Percentiles rank a stretch among this genome's conserved stretches.
Conservation (phyloP, 495 filamentous ascomycete species). For the Viridothelium virens region DNA sequence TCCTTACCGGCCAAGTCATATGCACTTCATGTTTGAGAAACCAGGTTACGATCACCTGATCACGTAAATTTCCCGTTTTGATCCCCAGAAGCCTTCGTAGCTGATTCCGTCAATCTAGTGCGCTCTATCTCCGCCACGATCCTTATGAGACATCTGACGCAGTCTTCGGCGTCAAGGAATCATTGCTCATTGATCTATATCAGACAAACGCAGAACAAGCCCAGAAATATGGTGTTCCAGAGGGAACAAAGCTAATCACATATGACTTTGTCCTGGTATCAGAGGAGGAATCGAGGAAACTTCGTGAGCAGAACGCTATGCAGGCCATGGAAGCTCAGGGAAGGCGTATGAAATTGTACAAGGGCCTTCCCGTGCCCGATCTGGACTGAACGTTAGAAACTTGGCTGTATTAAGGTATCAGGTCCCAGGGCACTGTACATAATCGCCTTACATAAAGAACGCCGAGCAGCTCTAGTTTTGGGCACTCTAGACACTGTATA, state of each 20-base stretch:
- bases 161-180: slow-evolving; percentile 88
- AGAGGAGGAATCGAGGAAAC: slow-evolving; percentile 58
- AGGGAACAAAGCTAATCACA: slow-evolving; percentile 48
- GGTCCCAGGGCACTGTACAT: no score
- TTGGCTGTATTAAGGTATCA: no score
- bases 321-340: slow-evolving; percentile 66
- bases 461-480: no score
- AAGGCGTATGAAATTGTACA: slow-evolving; percentile 64
- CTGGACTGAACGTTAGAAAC: slow-evolving; percentile 43
- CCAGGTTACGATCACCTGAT: slow-evolving; percentile 75
- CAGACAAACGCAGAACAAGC: slow-evolving; percentile 55
- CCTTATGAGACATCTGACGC: slow-evolving; percentile 87
- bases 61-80: slow-evolving; percentile 51
- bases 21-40: slow-evolving; percentile 95
- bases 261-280: slow-evolving; percentile 73
- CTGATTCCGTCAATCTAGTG: slow-evolving; percentile 38
- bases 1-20: slow-evolving; percentile 75
- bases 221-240: slow-evolving; percentile 48
- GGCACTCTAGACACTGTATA: no score
- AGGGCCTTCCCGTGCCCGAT: slow-evolving; percentile 76
- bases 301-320: slow-evolving; percentile 63
- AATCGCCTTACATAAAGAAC: no score
- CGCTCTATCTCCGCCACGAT: slow-evolving; percentile 74
- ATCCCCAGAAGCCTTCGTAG: neutral
- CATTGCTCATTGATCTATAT: slow-evolving; percentile 64